A percentile compares a stretch with the other conserved stretches of the same genome.
phyloP scores from a whole-genome alignment of 148 eudicot species.

The Camellia granthamiana region DNA sequence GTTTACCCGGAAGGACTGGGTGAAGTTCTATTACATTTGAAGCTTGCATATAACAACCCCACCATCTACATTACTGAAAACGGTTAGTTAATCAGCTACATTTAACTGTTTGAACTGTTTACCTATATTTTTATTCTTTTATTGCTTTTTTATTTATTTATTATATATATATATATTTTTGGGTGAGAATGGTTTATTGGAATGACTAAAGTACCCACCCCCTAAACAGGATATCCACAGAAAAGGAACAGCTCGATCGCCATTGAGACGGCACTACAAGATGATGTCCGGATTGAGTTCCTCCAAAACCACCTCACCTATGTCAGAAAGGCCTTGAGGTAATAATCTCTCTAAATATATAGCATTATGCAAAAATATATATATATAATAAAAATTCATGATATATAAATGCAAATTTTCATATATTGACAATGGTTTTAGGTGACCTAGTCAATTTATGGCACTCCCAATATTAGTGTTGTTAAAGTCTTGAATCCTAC shows the following conservation, averaged over 20 bases:
- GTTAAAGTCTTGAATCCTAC: too few species aligned
- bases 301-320: constrained; percentile 1
- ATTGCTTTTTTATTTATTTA: too few species aligned
- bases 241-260: neutral
- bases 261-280: neutral
- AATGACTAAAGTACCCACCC: neutral
- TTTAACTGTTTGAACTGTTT: neutral
- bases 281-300: constrained; percentile 1
- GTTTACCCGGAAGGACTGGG: constrained; percentile 3
- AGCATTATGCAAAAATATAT: neutral
- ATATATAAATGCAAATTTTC: too few species aligned
- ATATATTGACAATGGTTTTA: too few species aligned
- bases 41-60: neutral
- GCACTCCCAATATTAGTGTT: too few species aligned
- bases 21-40: neutral
- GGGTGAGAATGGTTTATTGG: neutral
- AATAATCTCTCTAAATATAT: neutral
- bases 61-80: constrained; percentile 7
- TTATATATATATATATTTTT: neutral
- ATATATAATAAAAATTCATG: neutral
- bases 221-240: neutral
- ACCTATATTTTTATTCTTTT: neutral
- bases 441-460: too few species aligned
- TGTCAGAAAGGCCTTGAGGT: constrained; percentile 2
- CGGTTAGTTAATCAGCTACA: neutral